Conservation (phyloP, 495 filamentous ascomycete species). For the Sporormia fimetaria region DNA sequence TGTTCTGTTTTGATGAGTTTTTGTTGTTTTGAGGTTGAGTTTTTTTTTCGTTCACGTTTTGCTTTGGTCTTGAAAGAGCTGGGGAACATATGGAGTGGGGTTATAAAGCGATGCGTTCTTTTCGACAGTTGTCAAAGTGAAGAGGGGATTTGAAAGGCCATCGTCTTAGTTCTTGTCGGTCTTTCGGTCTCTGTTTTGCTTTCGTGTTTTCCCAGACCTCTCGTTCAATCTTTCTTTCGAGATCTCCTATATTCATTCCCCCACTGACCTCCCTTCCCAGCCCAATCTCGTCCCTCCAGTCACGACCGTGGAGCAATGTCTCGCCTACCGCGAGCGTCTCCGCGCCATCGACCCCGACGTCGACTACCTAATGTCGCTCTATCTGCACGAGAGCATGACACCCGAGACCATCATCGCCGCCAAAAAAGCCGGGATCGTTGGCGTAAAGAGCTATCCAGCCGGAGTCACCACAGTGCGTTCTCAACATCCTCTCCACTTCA, state of each 20-base stretch:
- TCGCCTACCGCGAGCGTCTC: constrained; percentile 62
- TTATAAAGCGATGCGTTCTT: no score
- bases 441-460: constrained; percentile 46
- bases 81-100: no score
- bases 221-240: constrained; percentile 5
- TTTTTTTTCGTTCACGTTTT: no score
- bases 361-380: constrained; percentile 80
- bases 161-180: no score
- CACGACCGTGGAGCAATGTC: constrained; percentile 58
- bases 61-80: no score
- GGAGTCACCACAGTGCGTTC: constrained; percentile 54
- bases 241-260: constrained; percentile 5
- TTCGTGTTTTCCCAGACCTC: background rate
- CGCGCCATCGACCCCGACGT: constrained; percentile 58
- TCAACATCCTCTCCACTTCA: background rate
- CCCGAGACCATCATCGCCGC: constrained; percentile 68
- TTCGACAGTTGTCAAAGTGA: no score
- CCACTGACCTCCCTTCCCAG: constrained; percentile 37
- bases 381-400: constrained; percentile 65
- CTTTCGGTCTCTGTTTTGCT: no score
- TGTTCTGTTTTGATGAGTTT: background rate
- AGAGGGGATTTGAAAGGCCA: no score
- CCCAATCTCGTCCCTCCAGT: constrained; percentile 66
- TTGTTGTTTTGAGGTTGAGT: no score
- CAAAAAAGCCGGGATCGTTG: constrained; percentile 49